Base-by-base conservation (phyloP, 352 stramenopile genomes). In the Globisporangium okanoganense region DNA sequence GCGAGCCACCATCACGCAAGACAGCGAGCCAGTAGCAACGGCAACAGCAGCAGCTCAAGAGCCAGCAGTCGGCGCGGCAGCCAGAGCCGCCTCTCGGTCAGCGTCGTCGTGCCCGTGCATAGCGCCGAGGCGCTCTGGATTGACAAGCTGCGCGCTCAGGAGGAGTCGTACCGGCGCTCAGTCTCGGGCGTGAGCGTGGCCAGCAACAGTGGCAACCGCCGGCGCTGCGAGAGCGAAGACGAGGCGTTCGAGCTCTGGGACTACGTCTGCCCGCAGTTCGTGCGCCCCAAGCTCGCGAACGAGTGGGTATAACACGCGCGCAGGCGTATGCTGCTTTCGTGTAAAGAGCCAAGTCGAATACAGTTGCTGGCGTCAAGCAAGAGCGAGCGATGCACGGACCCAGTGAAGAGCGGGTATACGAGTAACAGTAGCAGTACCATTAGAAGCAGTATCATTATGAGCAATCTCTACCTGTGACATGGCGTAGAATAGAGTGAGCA, bases 211-310 rank as follows among this genome's bases (percentile, higher is more conserved):
- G 35, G 31, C 51, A 38, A 2, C 20, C 51, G 59, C 3, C 43
- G 59, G 2, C 59, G 59, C 31, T 65, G 59, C n/a, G 59, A 65
- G 27, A 65, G 41, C 61, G 55, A 54, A 10, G 61, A 67, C 45
- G 61, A 67, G 18, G 25, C 66, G n/a, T 85, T 85, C 58, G 76
- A 82, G 29, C 75, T 85, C 66, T 85, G 76, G 76, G 76, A 85
- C 54, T 85, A 82, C 49, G 70, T 85, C 35, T 82, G 73, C 60
- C 73, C 73, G 3, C 72, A 79, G 54, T 65, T 78, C 38, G 59
- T 73, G 40, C 73, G 76, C 9, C 71, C 60, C 13, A 41, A 51
- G 35, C 76, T 69, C 50, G 62, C 66, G 33, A 85, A 82, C 50
- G 76, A 82, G 62, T 85, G 76, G 76, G 41, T 85, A 43, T 85